A percentile compares a stretch with the other conserved stretches of the same genome.
Conservation (phyloP, 2,329 filamentous ascomycete species). For the Calonectria multiphialidica region DNA sequence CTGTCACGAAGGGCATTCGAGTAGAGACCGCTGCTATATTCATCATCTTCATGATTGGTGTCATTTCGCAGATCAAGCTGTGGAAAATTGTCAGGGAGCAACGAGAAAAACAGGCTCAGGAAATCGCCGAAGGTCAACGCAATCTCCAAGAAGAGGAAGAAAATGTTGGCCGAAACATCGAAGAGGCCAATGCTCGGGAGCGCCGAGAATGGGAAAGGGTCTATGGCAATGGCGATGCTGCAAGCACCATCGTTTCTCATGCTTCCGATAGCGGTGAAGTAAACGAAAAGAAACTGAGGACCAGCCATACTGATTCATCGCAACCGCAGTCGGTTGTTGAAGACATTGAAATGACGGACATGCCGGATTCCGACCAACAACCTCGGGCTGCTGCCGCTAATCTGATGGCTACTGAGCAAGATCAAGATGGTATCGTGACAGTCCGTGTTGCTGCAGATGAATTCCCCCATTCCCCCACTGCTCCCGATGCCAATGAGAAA, state of each 20-base stretch:
- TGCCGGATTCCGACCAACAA: conserved; percentile 50
- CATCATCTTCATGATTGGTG: conserved; percentile 78
- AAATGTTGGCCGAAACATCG: conserved; percentile 75
- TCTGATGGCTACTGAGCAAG: conserved; percentile 56
- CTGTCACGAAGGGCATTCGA: conserved; percentile 85
- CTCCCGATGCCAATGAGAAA: conserved; percentile 45
- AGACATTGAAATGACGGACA: conserved; percentile 69
- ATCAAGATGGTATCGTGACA: conserved; percentile 61
- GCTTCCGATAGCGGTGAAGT: conserved; percentile 65
- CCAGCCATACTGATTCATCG: conserved; percentile 50
- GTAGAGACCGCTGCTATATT: conserved; percentile 86
- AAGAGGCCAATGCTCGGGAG: conserved; percentile 72
- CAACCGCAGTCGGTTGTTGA: conserved; percentile 53
- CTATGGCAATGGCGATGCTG: conserved; percentile 72
- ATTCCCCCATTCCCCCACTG: conserved; percentile 41
- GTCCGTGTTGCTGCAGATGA: conserved; percentile 67
- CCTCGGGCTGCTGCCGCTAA: conserved; percentile 44
- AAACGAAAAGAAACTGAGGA: conserved; percentile 57
- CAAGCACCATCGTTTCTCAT: conserved; percentile 51
- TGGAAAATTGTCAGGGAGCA: conserved; percentile 84
- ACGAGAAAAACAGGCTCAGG: conserved; percentile 64
- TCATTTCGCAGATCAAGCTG: conserved; percentile 87
- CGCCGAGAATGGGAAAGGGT: conserved; percentile 80
- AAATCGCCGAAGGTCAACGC: conserved; percentile 62
- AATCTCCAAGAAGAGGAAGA: conserved; percentile 75